phyloP scores from a whole-genome alignment of 2,329 filamentous ascomycete genomes.

The Colletotrichum euphorbiae region DNA sequence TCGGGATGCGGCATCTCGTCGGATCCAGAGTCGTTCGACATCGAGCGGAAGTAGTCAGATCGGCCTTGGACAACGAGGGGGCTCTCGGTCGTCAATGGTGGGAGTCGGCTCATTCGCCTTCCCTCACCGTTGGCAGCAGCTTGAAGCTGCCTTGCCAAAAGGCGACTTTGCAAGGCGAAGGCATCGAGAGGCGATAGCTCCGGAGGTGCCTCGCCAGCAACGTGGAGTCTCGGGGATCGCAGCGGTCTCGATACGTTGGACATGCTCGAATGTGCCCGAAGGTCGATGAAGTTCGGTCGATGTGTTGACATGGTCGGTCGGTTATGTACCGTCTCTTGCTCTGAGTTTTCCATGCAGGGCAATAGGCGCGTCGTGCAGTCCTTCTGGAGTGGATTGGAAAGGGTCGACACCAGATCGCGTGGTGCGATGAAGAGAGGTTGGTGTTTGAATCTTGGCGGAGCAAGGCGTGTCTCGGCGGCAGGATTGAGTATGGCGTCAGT shows the following conservation, averaged over 20 bases:
- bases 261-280: conserved; percentile 64
- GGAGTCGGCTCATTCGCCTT: conserved; percentile 84
- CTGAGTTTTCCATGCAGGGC: conserved; percentile 30
- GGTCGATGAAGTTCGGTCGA: conserved; percentile 69
- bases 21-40: conserved; percentile 72
- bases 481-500: conserved; percentile 43
- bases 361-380: conserved; percentile 2
- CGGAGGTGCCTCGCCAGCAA: conserved; percentile 85
- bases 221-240: conserved; percentile 79
- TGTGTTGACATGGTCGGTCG: conserved; percentile 58
- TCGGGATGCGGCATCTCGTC: conserved; percentile 51
- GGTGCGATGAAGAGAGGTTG: conserved; percentile 30
- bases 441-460: conserved; percentile 38
- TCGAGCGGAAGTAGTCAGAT: conserved; percentile 83
- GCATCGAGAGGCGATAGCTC: conserved; percentile 95
- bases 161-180: conserved; percentile 89
- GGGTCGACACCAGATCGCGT: conserved; percentile 19
- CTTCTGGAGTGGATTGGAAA: background rate
- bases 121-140: conserved; percentile 78
- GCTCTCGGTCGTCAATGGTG: conserved; percentile 84
- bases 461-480: conserved; percentile 40
- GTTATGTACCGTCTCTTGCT: conserved; percentile 19
- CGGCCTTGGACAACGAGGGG: conserved; percentile 80
- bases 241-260: conserved; percentile 65
- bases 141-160: conserved; percentile 88